phyloP scores from a whole-genome alignment of 2,329 filamentous ascomycete species.

The Fusarium xylarioides region DNA sequence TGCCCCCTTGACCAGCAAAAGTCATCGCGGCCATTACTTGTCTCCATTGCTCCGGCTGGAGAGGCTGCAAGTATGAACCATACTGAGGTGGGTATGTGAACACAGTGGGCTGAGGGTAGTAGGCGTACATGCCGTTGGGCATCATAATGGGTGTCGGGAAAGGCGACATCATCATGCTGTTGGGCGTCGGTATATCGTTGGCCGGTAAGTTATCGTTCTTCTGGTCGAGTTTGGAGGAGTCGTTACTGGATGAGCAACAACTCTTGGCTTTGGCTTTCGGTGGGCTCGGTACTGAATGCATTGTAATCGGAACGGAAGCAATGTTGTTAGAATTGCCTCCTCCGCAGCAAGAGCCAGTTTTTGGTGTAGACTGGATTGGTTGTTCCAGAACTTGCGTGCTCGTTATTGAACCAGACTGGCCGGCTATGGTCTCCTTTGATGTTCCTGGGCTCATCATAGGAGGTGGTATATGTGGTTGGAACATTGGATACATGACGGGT shows the following conservation, averaged over 20 bases:
- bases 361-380: constrained; percentile 20
- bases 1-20: constrained; percentile 48
- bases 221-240: constrained; percentile 33
- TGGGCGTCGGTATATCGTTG: constrained; percentile 35
- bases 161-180: constrained; percentile 47
- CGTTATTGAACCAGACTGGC: constrained; percentile 26
- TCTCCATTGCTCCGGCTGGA: constrained; percentile 64
- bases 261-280: constrained; percentile 37
- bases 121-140: constrained; percentile 52
- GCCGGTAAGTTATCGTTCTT: constrained; percentile 32
- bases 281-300: constrained; percentile 27
- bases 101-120: constrained; percentile 55
- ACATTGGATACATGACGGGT: constrained; percentile 46
- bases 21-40: constrained; percentile 55
- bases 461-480: constrained; percentile 44
- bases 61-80: constrained; percentile 63
- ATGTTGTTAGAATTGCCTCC: constrained; percentile 15
- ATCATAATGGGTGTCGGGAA: constrained; percentile 50
- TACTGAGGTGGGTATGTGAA: constrained; percentile 64
- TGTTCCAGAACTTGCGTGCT: constrained; percentile 33
- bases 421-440: constrained; percentile 33
- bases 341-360: constrained; percentile 51
- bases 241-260: constrained; percentile 44
- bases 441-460: constrained; percentile 30
- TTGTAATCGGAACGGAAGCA: constrained; percentile 15